These are phyloP conservation scores for Leishmania aethiopica DNA, from an alignment of 208 protist genomes.

Conservation along the genomic window DNA sequence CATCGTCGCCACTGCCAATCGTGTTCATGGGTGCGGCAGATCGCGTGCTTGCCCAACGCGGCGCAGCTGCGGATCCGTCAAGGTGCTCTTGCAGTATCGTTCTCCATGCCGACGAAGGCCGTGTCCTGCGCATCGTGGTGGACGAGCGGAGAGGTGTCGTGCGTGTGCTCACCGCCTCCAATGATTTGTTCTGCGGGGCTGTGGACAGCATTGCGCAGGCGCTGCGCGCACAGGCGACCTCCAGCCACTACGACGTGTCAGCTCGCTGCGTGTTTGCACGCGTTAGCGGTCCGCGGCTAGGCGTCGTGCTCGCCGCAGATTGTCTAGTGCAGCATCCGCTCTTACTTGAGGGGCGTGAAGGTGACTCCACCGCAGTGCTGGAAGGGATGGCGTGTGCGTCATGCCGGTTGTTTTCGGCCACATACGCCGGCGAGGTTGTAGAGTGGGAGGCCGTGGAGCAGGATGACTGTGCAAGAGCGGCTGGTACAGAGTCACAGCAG, in stretches of 20 bases:
- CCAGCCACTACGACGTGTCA: background rate
- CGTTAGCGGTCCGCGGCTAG: slow-evolving; percentile 31
- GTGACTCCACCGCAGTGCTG: background rate
- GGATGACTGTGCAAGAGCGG: background rate
- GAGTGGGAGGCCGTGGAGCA: slow-evolving; percentile 30
- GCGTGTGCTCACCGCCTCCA: slow-evolving; percentile 22
- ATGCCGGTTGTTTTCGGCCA: slow-evolving; percentile 48
- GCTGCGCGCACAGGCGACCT: background rate
- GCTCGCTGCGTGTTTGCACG: background rate
- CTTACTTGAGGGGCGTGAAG: background rate
- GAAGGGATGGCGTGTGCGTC: background rate
- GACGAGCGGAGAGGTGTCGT: slow-evolving; percentile 12
- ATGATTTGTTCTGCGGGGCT: slow-evolving; percentile 8
- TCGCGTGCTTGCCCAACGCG: slow-evolving; percentile 13
- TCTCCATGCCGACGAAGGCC: slow-evolving; percentile 14
- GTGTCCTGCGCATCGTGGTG: slow-evolving; percentile 24
- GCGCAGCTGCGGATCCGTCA: background rate
- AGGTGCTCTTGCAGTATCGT: background rate
- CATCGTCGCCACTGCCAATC: background rate
- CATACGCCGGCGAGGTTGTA: slow-evolving; percentile 59
- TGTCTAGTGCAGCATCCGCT: slow-evolving; percentile 10
- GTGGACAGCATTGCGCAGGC: background rate
- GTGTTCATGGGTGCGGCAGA: slow-evolving; percentile 29
- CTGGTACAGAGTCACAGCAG: background rate
- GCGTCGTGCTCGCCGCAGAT: slow-evolving; percentile 56